phyloP scores from a whole-genome alignment of 2,329 filamentous ascomycete genomes.

The Fusarium sambucinum region DNA sequence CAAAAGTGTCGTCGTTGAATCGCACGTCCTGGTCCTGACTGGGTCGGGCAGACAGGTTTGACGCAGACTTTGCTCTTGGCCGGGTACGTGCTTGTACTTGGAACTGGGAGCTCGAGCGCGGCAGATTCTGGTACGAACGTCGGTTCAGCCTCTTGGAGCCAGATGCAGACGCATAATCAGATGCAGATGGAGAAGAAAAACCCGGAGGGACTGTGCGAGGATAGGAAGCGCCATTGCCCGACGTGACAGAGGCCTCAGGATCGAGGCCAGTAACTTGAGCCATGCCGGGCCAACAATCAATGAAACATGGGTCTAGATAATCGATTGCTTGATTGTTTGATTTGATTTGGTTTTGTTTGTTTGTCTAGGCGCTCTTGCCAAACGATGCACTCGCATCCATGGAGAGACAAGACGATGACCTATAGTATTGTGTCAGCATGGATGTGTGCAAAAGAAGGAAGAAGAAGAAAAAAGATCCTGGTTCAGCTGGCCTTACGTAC shows the following conservation, averaged over 20 bases:
- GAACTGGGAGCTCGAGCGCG: constrained; percentile 3
- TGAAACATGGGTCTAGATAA: constrained; percentile 16
- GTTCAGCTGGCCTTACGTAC: background rate
- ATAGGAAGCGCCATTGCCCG: constrained; percentile 38
- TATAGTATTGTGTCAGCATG: constrained; percentile 10
- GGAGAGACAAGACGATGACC: constrained; percentile 38
- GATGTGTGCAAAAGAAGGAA: background rate
- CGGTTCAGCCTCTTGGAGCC: constrained; percentile 10
- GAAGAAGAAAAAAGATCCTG: background rate
- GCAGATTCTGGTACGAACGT: constrained; percentile 18
- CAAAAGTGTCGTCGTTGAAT: constrained; percentile 41
- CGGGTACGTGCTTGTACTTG: constrained; percentile 32
- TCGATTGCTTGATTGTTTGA: background rate
- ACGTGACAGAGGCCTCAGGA: constrained; percentile 40
- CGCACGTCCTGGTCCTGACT: constrained; percentile 28
- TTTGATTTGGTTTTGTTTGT: background rate
- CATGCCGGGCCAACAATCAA: constrained; percentile 42
- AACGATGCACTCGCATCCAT: constrained; percentile 45
- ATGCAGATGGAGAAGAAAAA: constrained; percentile 19
- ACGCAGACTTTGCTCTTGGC: constrained; percentile 43
- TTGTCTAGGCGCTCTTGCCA: constrained; percentile 28
- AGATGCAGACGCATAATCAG: constrained; percentile 12
- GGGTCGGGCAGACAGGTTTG: constrained; percentile 37
- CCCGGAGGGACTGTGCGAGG: constrained; percentile 32
- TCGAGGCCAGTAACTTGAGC: constrained; percentile 40